phyloP scores from a whole-genome alignment of 2,329 filamentous ascomycete species.

The Fusarium virguliforme region DNA sequence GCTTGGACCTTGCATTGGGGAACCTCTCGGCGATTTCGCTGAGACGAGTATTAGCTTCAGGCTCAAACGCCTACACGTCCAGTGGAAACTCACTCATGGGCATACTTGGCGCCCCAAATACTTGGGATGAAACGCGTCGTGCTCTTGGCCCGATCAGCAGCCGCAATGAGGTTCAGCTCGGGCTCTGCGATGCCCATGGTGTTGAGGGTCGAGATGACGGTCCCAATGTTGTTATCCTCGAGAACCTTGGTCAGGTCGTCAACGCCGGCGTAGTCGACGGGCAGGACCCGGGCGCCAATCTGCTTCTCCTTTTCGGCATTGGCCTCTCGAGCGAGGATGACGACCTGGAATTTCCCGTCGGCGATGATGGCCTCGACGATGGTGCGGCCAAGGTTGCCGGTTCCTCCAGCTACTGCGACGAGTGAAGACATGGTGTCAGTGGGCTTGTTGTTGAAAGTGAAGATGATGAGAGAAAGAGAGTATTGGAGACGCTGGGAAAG shows the following conservation, averaged over 20 bases:
- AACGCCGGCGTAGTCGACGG: not conserved
- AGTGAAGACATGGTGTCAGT: not conserved
- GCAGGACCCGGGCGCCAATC: not conserved
- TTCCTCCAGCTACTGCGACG: slow-evolving; percentile 10
- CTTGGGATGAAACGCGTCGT: not conserved
- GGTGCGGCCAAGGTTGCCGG: slow-evolving; percentile 6
- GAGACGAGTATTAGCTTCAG: not conserved
- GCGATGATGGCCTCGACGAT: slow-evolving; percentile 6
- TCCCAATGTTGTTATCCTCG: not conserved
- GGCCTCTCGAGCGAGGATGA: not conserved
- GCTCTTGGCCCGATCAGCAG: not conserved
- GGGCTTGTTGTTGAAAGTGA: not conserved
- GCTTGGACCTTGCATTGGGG: not conserved
- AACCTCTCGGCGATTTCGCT: not conserved
- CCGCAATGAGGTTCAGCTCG: not conserved
- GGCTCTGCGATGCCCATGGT: not conserved
- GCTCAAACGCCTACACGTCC: not conserved
- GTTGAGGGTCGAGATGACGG: not conserved
- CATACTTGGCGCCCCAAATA: not conserved
- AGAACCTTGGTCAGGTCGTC: not conserved
- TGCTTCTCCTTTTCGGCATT: not conserved
- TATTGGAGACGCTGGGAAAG: not conserved
- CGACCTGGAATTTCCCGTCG: not conserved
- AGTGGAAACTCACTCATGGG: not conserved
- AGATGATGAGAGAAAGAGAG: not conserved